phyloP scores from a whole-genome alignment of 345 rosid genomes.

The Leavenworthia alabamica region DNA sequence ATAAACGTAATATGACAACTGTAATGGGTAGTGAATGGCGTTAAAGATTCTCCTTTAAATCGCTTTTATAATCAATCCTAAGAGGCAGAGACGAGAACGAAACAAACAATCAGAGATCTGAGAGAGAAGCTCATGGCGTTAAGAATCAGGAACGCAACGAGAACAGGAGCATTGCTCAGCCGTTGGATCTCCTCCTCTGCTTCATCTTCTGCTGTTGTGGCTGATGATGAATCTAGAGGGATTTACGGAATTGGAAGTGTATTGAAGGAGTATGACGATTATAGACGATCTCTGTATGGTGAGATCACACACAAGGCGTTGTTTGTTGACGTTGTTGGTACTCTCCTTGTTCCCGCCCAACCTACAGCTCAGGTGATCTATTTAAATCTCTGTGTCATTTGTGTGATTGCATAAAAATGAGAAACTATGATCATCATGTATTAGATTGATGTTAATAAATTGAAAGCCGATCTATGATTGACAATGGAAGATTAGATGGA shows the following conservation, averaged over 20 bases:
- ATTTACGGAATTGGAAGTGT: slow-evolving; percentile 42
- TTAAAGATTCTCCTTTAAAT: background rate
- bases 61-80: background rate
- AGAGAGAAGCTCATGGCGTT: slow-evolving; percentile 24
- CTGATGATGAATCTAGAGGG: slow-evolving; percentile 19
- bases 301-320: slow-evolving; percentile 79
- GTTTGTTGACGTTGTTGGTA: slow-evolving; percentile 91
- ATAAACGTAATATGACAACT: slow-evolving; percentile 8
- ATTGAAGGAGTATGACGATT: slow-evolving; percentile 74
- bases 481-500: background rate
- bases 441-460: background rate
- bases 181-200: slow-evolving; percentile 30
- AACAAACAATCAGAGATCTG: background rate
- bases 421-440: background rate
- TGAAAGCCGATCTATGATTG: background rate
- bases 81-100: background rate
- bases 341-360: slow-evolving; percentile 89
- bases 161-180: slow-evolving; percentile 20
- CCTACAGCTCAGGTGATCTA: slow-evolving; percentile 94
- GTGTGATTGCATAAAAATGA: background rate
- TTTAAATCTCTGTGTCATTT: background rate
- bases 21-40: background rate
- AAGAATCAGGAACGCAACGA: slow-evolving; percentile 13
- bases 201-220: slow-evolving; percentile 32
- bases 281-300: slow-evolving; percentile 75